Base-by-base conservation (phyloP, 78 protist genomes). In the Dictyostelium intermedium region DNA sequence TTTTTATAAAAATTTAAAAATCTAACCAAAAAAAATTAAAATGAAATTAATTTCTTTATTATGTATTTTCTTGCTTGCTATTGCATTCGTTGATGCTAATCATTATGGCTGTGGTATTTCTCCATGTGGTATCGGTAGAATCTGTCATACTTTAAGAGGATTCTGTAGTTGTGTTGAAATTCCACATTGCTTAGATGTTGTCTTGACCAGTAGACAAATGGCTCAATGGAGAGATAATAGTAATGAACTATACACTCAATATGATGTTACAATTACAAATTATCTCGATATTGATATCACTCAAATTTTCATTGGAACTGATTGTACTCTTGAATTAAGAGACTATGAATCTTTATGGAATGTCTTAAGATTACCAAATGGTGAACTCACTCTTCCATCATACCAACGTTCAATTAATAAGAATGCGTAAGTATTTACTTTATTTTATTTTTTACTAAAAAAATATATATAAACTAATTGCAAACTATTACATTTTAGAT, bases 271-370 rank as follows among this genome's bases (percentile, higher is more conserved):
- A 27, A 69, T 83, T 20, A 43, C 1, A 0, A 83, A 83, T 76
- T 20, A 83, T 61, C 23, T 80, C 5, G 30, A 7, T 11, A 1
- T 43, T 32, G 56, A 80, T 30, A 83, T 47, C 61, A 83, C 34
- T 20, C 18, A 84, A 18, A 45, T 84, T 35, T 72, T 4, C 69
- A 84, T 84, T 84, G 91, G 66, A 25, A 84, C 91, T 32, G 81
- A 16, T 60, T 2, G 20, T 37, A 13, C 80, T 3, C 53, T 39
- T 1, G 6, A 11, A 30, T 73, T 72, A 30, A 70, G 82, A 69
- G 91, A 84, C 32, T 39, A 50, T 61, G 16, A 7, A 32, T 47
- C 74, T 2, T 41, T 84, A 47, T 84, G 91, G 91, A 73, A 73
- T 72, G 80, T 73, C 23, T 10, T 7, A 2, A n/a, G 80, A n/a